Base-by-base conservation (phyloP, 2,329 filamentous ascomycete genomes). In the Metarhizium sp. region DNA sequence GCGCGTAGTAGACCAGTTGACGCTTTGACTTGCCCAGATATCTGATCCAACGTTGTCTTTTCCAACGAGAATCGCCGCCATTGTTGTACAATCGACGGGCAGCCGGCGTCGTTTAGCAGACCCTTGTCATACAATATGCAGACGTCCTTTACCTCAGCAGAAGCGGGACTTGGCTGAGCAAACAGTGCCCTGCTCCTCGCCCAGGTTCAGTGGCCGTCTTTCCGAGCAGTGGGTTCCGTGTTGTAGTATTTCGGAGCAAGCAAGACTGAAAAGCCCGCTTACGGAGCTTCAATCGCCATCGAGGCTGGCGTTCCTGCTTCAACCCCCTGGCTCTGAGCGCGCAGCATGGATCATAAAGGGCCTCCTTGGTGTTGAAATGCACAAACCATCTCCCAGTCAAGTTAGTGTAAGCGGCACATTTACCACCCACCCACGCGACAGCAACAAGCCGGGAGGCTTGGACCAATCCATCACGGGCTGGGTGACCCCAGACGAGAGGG, bases 361-460 rank as follows among this genome's bases (percentile, higher is more conserved):
- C 45, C 25, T 48, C 45, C 20, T 48, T 48, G 18, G 45, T 14
- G 18, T 30, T 32, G 48, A 38, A 38, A 25, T 14, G 18, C 14
- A 48, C 30, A 38, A 38, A 25, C 46, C 45, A 52, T 50, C 25
- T 43, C 54, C 50, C 6, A 50, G 36, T 53, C 51, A 38, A 51
- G 51, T 25, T 56, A 47, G 55, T 25, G 51, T 38, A 40, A 52
- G 29, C 54, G 16, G 43, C 45, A 46, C 20, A 42, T 29, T 16
- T 16, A 14, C 38, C 13, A 11, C 32, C 29, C 25, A 40, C 48
- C 40, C 45, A 36, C 38, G n/a, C 45, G 20, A 14, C 8, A 48
- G 20, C 25, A 25, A 46, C 45, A 29, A 13, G 48, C 25, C 25
- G 25, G 25, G 25, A 25, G 25, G 25, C 25, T 25, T 25, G 47